A percentile compares a stretch with the other conserved stretches of the same genome.
These are phyloP conservation scores for Euphrasia confusa DNA, from an alignment of 257 asterid genomes.

Conservation along the genomic window DNA sequence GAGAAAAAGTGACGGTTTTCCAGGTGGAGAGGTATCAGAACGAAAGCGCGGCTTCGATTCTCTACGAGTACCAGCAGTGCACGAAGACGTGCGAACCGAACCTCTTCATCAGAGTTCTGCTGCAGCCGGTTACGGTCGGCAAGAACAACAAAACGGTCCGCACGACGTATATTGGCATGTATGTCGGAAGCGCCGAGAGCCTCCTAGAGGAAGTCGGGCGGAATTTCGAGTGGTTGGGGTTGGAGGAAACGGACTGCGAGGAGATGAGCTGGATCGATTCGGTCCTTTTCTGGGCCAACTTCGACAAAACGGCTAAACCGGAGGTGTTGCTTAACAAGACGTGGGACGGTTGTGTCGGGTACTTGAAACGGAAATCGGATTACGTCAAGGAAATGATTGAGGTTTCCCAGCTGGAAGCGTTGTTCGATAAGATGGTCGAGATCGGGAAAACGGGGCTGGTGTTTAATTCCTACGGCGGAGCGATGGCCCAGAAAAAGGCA, in stretches of 20 bases:
- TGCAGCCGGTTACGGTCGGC: constrained; percentile 20
- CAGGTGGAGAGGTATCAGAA: no score
- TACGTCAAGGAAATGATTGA: constrained; percentile 17
- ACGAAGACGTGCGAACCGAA: constrained; percentile 1
- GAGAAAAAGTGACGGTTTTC: neutral
- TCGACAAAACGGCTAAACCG: constrained; percentile 1
- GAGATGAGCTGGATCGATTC: constrained; percentile 41
- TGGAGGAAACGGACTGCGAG: constrained; percentile 27
- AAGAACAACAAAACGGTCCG: neutral
- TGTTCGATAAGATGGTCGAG: constrained; percentile 24
- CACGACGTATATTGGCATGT: constrained; percentile 25
- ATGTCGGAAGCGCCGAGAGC: constrained; percentile 27
- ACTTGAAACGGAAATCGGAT: constrained; percentile 38
- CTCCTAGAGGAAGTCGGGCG: neutral
- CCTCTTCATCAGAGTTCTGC: constrained; percentile 29
- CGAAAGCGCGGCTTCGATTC: neutral
- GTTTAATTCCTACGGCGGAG: no score
- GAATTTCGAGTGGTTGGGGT: constrained; percentile 30
- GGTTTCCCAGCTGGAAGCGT: constrained; percentile 19
- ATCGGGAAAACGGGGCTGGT: no score
- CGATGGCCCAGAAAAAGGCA: neutral
- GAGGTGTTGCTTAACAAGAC: constrained; percentile 21
- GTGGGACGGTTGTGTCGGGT: neutral
- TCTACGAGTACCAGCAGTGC: no score
- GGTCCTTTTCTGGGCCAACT: constrained; percentile 31